Conservation (phyloP, 129 eudicot genomes). For the Tanacetum coccineum region DNA sequence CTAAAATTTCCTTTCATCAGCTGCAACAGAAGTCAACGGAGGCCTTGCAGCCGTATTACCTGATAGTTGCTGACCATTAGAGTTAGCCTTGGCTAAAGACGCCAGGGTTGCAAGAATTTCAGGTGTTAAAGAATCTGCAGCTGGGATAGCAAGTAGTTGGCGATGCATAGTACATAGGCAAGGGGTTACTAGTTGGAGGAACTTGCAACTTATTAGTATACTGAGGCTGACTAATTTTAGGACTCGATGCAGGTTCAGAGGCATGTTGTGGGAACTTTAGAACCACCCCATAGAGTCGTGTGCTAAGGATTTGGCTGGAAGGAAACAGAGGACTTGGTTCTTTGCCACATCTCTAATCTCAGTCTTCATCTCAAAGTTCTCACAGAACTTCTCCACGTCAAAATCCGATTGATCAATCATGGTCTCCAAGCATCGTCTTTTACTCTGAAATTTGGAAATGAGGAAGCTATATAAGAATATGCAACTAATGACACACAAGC, state of each 20-base stretch:
- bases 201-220: too few relatives aligned
- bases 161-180: too few relatives aligned
- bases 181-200: too few relatives aligned
- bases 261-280: too few relatives aligned
- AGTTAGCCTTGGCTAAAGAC: too few relatives aligned
- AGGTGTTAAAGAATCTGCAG: slow-evolving; percentile 62
- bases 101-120: slow-evolving; percentile 77
- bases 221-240: too few relatives aligned
- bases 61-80: too few relatives aligned
- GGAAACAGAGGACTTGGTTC: slow-evolving; percentile 45
- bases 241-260: too few relatives aligned
- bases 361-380: slow-evolving; percentile 13
- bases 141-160: slow-evolving; percentile 26
- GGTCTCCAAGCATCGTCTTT: slow-evolving; percentile 4
- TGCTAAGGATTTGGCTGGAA: slow-evolving; percentile 59
- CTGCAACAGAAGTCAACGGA: too few relatives aligned
- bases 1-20: too few relatives aligned
- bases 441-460: slow-evolving; percentile 20
- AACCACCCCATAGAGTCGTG: too few relatives aligned
- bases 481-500: background rate
- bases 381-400: slow-evolving; percentile 16
- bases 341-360: slow-evolving; percentile 48
- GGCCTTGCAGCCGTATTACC: too few relatives aligned
- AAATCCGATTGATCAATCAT: slow-evolving; percentile 15
- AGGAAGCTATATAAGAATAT: background rate